A percentile compares a stretch with the other conserved stretches of the same genome.
Conservation (phyloP, 2,329 filamentous ascomycete species). For the Aspergillus sergii region DNA sequence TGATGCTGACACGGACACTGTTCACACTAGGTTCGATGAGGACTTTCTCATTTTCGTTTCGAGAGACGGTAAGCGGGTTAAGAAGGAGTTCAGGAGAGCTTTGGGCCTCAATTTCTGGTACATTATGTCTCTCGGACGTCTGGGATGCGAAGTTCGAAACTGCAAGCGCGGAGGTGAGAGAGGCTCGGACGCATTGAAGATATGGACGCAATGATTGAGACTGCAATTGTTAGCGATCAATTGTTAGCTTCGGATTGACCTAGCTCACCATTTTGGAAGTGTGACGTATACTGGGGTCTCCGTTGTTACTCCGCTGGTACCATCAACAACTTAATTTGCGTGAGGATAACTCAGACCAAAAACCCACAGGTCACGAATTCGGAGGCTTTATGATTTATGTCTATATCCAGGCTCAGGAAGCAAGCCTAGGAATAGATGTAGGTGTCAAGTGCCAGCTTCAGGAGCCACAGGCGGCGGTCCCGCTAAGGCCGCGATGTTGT, state of each 20-base stretch:
- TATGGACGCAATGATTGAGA: constrained; percentile 97
- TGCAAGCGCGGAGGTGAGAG: constrained; percentile 88
- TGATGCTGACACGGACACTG: constrained; percentile 94
- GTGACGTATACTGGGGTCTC: constrained; percentile 2
- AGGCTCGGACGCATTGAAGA: constrained; percentile 92
- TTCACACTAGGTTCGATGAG: constrained; percentile 96
- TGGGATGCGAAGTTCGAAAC: constrained; percentile 98
- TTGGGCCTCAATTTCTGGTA: constrained; percentile 92
- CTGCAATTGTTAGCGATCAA: constrained; percentile 46
- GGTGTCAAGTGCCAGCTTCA: constrained; percentile 14
- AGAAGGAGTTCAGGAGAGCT: constrained; percentile 92
- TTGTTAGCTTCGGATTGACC: constrained; percentile 3
- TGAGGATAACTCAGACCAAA: neutral
- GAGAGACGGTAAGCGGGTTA: constrained; percentile 84
- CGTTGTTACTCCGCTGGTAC: neutral
- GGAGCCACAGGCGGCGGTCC: constrained; percentile 12
- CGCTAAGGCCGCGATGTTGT: constrained; percentile 16
- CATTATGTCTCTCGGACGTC: constrained; percentile 94
- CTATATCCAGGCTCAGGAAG: neutral
- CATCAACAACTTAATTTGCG: neutral
- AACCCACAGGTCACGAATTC: neutral
- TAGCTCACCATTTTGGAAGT: constrained; percentile 32
- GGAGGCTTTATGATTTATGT: neutral
- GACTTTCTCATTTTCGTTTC: constrained; percentile 97
- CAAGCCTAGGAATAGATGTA: constrained; percentile 13